A percentile compares a stretch with the other conserved stretches of the same genome.
Evolutionary conservation across 176 grass and related monocot genomes (phyloP).

Genomic region (Miscanthus lutarioriparius): DNA sequence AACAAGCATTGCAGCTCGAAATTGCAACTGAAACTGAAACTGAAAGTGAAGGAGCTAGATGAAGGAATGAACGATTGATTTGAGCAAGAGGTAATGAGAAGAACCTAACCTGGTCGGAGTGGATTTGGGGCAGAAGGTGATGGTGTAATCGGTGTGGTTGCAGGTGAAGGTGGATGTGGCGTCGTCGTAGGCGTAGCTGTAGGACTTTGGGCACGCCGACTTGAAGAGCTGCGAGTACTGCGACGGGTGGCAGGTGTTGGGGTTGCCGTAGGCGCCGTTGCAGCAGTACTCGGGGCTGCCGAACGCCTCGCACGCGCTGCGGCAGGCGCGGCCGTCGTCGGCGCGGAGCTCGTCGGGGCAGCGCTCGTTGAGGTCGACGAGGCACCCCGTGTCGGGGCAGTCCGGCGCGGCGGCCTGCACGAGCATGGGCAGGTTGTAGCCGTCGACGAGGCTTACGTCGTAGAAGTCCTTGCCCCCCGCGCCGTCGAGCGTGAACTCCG

Average conservation of each 20-base stretch:
- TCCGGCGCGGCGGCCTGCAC: conserved; percentile 45
- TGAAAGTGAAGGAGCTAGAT: not conserved
- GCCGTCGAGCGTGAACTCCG: conserved; percentile 87
- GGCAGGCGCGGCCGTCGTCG: conserved; percentile 59
- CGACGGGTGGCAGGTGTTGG: conserved; percentile 76
- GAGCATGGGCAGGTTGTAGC: conserved; percentile 89
- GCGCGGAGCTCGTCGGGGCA: conserved; percentile 74
- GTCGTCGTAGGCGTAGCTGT: conserved; percentile 98
- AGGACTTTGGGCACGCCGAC: conserved; percentile 76
- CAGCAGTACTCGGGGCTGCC: conserved; percentile 84
- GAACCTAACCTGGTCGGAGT: conserved; percentile 40
- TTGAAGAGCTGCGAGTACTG: conserved; percentile 97
- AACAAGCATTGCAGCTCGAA: not conserved
- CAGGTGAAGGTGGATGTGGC: conserved; percentile 95
- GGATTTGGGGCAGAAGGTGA: conserved; percentile 89
- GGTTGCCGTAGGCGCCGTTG: conserved; percentile 75
- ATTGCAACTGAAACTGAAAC: not conserved
- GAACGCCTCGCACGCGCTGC: conserved; percentile 85
- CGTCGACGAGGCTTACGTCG: conserved; percentile 95
- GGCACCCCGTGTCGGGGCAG: conserved; percentile 72
- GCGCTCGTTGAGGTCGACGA: conserved; percentile 63
- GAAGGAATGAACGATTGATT: not conserved
- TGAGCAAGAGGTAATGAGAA: not conserved
- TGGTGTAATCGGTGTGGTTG: conserved; percentile 68
- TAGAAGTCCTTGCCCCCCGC: conserved; percentile 70